phyloP scores from a whole-genome alignment of 768 basidiomycete genomes.

The Erythrobasidium yunnanense region DNA sequence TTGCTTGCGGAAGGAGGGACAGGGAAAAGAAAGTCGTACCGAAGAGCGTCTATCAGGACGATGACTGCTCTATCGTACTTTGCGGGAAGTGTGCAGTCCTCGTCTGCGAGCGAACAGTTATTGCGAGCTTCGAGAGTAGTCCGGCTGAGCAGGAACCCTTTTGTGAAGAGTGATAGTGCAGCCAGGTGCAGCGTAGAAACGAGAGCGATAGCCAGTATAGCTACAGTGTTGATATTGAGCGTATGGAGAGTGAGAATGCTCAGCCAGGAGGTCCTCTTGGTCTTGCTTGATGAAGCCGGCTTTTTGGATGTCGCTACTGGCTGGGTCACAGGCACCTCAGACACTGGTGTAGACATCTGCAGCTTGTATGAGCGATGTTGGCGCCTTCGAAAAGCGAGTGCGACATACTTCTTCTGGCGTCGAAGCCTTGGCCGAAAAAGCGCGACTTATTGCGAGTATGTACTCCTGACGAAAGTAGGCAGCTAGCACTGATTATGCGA shows the following conservation, averaged over 20 bases:
- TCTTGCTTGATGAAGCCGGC: background rate
- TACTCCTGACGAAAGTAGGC: no score
- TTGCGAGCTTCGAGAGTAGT: constrained; percentile 54
- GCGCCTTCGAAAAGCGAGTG: no score
- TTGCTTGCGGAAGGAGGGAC: constrained; percentile 48
- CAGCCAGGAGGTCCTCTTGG: background rate
- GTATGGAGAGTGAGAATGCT: background rate
- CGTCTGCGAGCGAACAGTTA: constrained; percentile 19
- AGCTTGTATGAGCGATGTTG: no score
- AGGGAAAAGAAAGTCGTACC: constrained; percentile 82
- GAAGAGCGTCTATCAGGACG: constrained; percentile 80
- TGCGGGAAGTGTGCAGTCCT: constrained; percentile 48
- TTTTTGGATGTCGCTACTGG: no score
- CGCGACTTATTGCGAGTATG: no score
- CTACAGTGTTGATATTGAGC: background rate
- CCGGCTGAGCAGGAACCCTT: constrained; percentile 78
- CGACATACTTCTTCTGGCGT: no score
- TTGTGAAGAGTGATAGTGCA: constrained; percentile 78
- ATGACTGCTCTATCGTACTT: constrained; percentile 72
- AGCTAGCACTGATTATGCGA: no score
- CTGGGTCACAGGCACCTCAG: no score
- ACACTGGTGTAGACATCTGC: no score
- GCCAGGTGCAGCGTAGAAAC: constrained; percentile 51
- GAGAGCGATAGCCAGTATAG: background rate
- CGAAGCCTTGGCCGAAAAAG: no score